Conservation (phyloP, 2,329 filamentous ascomycete species). For the Aspergillus tanneri region DNA sequence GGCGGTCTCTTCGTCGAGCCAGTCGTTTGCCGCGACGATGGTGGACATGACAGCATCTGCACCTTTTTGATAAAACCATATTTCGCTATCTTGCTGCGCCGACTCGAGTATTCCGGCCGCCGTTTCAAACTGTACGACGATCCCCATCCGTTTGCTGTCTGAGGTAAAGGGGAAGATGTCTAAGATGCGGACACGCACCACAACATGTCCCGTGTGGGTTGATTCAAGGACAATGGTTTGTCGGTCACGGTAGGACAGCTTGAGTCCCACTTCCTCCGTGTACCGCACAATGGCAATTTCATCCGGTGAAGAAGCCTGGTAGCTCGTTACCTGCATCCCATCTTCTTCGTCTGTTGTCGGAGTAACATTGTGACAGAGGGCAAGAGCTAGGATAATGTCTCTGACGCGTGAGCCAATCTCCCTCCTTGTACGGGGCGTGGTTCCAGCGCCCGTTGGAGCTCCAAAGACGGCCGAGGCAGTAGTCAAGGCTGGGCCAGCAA, state of each 20-base stretch:
- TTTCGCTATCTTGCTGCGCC: conserved; percentile 65
- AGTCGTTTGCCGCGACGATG: conserved; percentile 94
- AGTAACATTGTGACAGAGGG: conserved; percentile 95
- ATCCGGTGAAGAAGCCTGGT: conserved; percentile 95
- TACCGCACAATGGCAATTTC: conserved; percentile 97
- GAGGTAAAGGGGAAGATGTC: conserved; percentile 98
- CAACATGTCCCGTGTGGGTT: conserved; percentile 67
- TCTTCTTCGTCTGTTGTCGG: conserved; percentile 82
- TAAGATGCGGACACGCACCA: conserved; percentile 83
- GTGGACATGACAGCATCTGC: conserved; percentile 97
- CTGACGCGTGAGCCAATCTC: conserved; percentile 93
- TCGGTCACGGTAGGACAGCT: conserved; percentile 80
- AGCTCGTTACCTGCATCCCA: conserved; percentile 74
- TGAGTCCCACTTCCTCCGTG: conserved; percentile 88
- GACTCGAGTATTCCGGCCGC: conserved; percentile 51
- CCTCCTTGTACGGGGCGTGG: conserved; percentile 77
- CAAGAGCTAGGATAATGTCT: conserved; percentile 87
- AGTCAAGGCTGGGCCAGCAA: conserved; percentile 60
- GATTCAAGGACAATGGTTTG: conserved; percentile 81
- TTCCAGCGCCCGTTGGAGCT: conserved; percentile 55
- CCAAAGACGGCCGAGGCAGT: conserved; percentile 73
- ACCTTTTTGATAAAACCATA: conserved; percentile 98
- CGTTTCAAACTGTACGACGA: conserved; percentile 82
- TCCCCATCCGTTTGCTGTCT: conserved; percentile 97
- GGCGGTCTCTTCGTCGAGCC: conserved; percentile 98